phyloP scores from a whole-genome alignment of 495 filamentous ascomycete species.

The Hyphodiscus hymeniophilus region DNA sequence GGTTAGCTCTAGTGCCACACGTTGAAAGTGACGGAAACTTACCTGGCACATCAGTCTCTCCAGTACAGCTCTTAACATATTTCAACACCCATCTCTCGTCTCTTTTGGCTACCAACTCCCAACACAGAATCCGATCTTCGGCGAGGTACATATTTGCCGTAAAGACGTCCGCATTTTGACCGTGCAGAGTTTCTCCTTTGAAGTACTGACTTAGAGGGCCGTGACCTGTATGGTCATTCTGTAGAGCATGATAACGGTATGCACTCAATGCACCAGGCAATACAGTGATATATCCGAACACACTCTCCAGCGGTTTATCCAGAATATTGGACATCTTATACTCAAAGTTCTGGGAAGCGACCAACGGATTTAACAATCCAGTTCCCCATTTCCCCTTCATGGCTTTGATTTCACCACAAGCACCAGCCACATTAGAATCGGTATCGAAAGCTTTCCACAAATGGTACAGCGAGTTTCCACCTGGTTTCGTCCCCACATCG shows the following conservation, averaged over 20 bases:
- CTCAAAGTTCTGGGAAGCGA: constrained; percentile 97
- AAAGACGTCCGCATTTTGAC: constrained; percentile 95
- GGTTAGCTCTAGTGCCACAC: constrained; percentile 12
- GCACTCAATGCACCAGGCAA: constrained; percentile 90
- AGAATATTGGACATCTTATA: constrained; percentile 99
- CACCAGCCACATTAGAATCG: constrained; percentile 92
- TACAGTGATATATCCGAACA: constrained; percentile 97
- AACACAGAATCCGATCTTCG: constrained; percentile 97
- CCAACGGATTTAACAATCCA: constrained; percentile 85
- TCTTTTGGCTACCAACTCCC: constrained; percentile 95
- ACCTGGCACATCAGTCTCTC: constrained; percentile 97
- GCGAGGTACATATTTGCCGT: constrained; percentile 99
- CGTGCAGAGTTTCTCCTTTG: constrained; percentile 95
- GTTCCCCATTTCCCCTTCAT: constrained; percentile 79
- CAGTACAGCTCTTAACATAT: constrained; percentile 91
- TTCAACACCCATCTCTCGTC: constrained; percentile 95
- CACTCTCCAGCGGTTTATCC: constrained; percentile 93
- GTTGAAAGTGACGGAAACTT: constrained; percentile 26
- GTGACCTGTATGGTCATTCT: constrained; percentile 93
- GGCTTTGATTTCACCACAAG: constrained; percentile 94
- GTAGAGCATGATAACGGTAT: constrained; percentile 92
- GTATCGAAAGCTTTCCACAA: constrained; percentile 98
- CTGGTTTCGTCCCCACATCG: constrained; percentile 90
- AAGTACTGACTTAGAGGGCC: constrained; percentile 97
- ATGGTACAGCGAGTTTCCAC: constrained; percentile 83